Conservation (phyloP, 208 protist species). For the Leishmania guyanensis region DNA sequence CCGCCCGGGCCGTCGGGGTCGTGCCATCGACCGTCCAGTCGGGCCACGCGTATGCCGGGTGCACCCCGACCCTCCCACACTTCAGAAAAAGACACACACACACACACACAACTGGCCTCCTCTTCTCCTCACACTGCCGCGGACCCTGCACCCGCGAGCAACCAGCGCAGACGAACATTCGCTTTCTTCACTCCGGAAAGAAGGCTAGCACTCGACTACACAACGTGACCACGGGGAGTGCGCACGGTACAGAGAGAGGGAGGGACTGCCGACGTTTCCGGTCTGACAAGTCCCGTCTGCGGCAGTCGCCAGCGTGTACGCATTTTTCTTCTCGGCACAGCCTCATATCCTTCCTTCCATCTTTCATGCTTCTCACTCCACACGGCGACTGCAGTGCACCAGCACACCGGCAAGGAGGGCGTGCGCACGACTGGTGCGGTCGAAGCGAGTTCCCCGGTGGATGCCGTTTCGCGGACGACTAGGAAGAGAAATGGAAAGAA, state of each 20-base stretch:
- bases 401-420: not conserved
- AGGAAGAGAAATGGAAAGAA: no score
- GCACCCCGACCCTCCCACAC: no score
- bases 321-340: no score
- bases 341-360: not conserved
- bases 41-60: not conserved
- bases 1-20: no score
- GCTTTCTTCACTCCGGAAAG: not conserved
- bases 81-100: not conserved
- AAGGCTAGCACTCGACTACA: no score
- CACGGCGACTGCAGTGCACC: not conserved
- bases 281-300: not conserved
- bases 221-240: no score
- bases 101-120: no score
- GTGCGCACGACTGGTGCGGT: no score
- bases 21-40: not conserved
- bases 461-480: no score
- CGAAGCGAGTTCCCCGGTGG: no score
- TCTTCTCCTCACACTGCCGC: not conserved
- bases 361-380: not conserved
- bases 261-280: no score
- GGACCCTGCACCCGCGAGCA: not conserved
- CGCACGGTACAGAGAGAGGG: no score
- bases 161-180: not conserved
- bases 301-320: not conserved